Evolutionary conservation across 2,329 filamentous ascomycete genomes (phyloP).

Genomic region (Aspergillus pseudoviridinutans): DNA sequence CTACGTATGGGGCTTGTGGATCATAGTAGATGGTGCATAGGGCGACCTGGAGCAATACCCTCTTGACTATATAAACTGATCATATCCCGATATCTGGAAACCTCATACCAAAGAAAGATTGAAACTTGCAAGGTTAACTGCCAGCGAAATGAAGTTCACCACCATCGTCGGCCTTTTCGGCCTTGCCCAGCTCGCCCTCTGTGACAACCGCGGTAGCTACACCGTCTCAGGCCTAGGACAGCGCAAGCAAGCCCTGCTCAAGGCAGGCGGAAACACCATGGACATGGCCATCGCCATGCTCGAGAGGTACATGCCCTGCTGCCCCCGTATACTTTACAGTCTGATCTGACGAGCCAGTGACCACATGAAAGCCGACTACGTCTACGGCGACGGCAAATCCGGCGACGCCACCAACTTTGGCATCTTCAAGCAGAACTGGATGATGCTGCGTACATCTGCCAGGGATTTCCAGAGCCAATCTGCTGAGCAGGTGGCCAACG

Average conservation of each 20-base stretch:
- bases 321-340: too few relatives aligned
- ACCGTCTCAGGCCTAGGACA: constrained; percentile 14
- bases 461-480: constrained; percentile 20
- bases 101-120: background rate
- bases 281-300: constrained; percentile 25
- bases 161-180: background rate
- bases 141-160: constrained; percentile 1
- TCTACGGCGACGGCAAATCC: constrained; percentile 26
- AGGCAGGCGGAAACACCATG: constrained; percentile 20
- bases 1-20: too few relatives aligned
- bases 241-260: constrained; percentile 18
- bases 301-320: constrained; percentile 14
- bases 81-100: background rate
- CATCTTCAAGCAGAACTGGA: constrained; percentile 32
- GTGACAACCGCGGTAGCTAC: constrained; percentile 16
- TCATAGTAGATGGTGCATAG: too few relatives aligned
- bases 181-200: constrained; percentile 2
- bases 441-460: constrained; percentile 24
- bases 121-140: background rate
- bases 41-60: too few relatives aligned
- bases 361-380: constrained; percentile 20
- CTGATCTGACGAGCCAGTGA: constrained; percentile 2
- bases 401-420: constrained; percentile 29
- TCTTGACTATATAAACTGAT: background rate
- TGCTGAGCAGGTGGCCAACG: constrained; percentile 19